Evolutionary conservation across 345 rosid genomes (phyloP).

Genomic region (Pseudoturritis turrita): DNA sequence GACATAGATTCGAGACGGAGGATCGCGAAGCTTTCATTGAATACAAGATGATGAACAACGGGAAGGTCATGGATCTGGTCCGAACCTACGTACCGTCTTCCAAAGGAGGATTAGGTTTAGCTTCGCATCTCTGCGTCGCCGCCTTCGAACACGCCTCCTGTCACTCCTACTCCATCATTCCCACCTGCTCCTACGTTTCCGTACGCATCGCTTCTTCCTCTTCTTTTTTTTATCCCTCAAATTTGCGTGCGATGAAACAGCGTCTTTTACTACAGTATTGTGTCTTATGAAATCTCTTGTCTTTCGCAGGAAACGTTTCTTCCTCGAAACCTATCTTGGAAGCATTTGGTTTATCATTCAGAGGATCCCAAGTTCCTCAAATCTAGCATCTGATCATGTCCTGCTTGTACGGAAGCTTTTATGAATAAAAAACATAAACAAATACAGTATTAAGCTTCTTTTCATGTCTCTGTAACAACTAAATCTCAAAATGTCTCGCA

Average conservation of each 20-base stretch:
- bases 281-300: background rate
- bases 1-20: slow-evolving; percentile 66
- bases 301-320: slow-evolving; percentile 75
- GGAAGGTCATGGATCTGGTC: slow-evolving; percentile 55
- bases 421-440: background rate
- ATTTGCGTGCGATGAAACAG: background rate
- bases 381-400: slow-evolving; percentile 36
- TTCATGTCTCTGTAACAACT: slow-evolving; percentile 13
- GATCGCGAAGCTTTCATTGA: slow-evolving; percentile 67
- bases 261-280: background rate
- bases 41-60: slow-evolving; percentile 43
- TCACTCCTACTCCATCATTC: slow-evolving; percentile 51
- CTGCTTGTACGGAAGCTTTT: background rate
- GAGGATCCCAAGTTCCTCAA: slow-evolving; percentile 32
- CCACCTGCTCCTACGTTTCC: slow-evolving; percentile 78
- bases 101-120: slow-evolving; percentile 69
- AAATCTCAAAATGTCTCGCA: background rate
- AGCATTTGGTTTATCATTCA: slow-evolving; percentile 37
- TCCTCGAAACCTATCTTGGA: slow-evolving; percentile 57
- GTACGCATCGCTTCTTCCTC: slow-evolving; percentile 14
- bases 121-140: slow-evolving; percentile 67
- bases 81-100: slow-evolving; percentile 75
- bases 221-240: background rate
- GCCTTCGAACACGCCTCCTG: slow-evolving; percentile 64
- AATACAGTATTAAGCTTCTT: background rate